A percentile compares a stretch with the other conserved stretches of the same genome.
These are phyloP conservation scores for Oryza glaberrima DNA, from an alignment of 176 grass and related monocot species.

Conservation along the genomic window DNA sequence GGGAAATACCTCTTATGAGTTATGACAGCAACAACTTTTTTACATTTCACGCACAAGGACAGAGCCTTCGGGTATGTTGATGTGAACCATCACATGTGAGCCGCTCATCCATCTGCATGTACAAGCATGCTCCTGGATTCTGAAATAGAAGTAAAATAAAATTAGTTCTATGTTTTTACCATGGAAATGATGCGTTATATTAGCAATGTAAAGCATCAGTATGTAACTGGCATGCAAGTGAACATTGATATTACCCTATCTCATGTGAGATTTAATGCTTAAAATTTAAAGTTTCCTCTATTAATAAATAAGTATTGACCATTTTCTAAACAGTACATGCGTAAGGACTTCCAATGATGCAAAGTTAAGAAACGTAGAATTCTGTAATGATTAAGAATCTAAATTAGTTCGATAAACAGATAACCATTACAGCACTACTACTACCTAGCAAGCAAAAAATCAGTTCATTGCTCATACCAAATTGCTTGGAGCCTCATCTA, in stretches of 20 bases:
- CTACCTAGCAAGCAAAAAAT: neutral
- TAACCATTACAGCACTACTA: neutral
- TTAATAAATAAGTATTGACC: conserved; percentile 24
- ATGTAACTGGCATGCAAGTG: neutral
- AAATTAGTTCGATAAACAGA: conserved; percentile 6
- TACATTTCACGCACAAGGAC: conserved; percentile 75
- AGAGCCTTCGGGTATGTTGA: conserved; percentile 83
- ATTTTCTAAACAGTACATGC: neutral
- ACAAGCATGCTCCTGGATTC: conserved; percentile 89
- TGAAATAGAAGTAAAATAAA: conserved; percentile 53
- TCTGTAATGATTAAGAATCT: neutral
- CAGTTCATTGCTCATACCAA: conserved; percentile 55
- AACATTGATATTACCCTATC: neutral
- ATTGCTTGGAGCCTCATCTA: conserved; percentile 77
- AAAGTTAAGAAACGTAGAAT: neutral
- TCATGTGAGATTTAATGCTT: neutral
- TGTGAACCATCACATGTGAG: conserved; percentile 86
- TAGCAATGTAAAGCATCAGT: neutral
- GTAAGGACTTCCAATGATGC: no score
- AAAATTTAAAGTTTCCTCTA: neutral
- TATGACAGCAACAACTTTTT: conserved; percentile 10
- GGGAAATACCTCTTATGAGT: conserved; percentile 20
- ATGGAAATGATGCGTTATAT: neutral
- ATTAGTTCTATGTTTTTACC: conserved; percentile 3
- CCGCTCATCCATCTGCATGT: conserved; percentile 74